Base-by-base conservation (phyloP, 345 rosid genomes). In the Rubroshorea leprosula region DNA sequence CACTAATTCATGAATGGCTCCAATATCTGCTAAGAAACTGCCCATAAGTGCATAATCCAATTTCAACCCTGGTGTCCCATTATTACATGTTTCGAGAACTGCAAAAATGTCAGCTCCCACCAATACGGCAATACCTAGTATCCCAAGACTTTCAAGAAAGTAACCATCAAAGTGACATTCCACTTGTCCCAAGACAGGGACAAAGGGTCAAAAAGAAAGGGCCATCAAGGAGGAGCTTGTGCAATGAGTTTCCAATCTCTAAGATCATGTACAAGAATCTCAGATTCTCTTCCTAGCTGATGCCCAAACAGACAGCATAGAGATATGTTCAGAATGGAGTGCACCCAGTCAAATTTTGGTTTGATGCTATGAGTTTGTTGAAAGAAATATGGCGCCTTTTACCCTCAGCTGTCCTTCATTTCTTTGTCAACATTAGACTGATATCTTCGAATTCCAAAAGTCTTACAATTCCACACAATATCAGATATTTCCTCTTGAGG, bases 401-500 rank as follows among this genome's bases (percentile, higher is more conserved):
- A 35, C 1, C 12, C 41, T 35, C 41, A 8, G 12, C 41, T 35
- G 7, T 35, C 41, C 41, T 35, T 13, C 7, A 6, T 27, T 65
- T 71, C 80, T 54, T 61, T 58, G 24, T 66, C 76, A 54, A 66
- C 68, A 54, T 23, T 71, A 63, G 60, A 21, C 58, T 27, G 75
- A 73, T 72, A 71, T 65, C 83, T 81, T 74, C 80, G 62, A 31
- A 91, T 73, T 58, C 99, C 97, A 60, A 78, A 67, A 60, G 88
- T 90, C 82, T 93, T 93, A 58, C 74, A 86, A 74, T 80, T 82
- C 99, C 99, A 93, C 49, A 89, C 84, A 67, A 70, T 74, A 65
- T 80, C 85, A 53, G 96, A 80, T 67, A 87, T 78, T 81, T 82
- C 89, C 68, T 93, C 99, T 68, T 89, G 99, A 50, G 99, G 99